Evolutionary conservation across 495 filamentous ascomycete genomes (phyloP).

Genomic region (Amphirosellinia nigrospora): DNA sequence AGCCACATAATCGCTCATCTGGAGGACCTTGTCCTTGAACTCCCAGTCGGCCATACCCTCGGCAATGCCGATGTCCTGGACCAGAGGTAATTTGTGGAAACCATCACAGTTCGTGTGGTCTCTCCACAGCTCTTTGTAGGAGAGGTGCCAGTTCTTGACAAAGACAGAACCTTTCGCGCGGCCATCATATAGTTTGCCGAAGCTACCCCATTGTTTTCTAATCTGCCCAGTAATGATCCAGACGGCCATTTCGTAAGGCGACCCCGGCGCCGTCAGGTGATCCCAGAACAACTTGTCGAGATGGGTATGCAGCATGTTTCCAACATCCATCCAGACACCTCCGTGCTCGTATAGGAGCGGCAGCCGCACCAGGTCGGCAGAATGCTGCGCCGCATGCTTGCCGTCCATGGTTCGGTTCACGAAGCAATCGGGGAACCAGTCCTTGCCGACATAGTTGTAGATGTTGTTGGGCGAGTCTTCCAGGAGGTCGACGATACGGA

Average conservation of each 20-base stretch:
- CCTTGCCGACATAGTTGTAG: constrained; percentile 35
- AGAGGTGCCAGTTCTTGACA: constrained; percentile 45
- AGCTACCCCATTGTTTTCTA: constrained; percentile 33
- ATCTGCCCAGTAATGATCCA: constrained; percentile 39
- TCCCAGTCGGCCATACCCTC: constrained; percentile 31
- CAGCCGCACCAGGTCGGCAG: constrained; percentile 46
- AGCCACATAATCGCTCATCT: constrained; percentile 40
- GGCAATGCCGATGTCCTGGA: constrained; percentile 35
- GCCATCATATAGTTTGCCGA: constrained; percentile 51
- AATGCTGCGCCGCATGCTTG: constrained; percentile 41
- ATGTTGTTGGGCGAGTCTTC: constrained; percentile 36
- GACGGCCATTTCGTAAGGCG: constrained; percentile 44
- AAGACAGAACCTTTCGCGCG: constrained; percentile 41
- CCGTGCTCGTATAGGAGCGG: constrained; percentile 47
- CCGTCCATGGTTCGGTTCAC: constrained; percentile 44
- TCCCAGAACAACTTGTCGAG: constrained; percentile 50
- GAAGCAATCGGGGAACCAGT: constrained; percentile 43
- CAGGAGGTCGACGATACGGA: constrained; percentile 37
- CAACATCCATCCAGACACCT: constrained; percentile 52
- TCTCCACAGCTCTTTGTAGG: constrained; percentile 44
- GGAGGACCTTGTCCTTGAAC: constrained; percentile 22
- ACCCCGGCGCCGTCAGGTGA: constrained; percentile 40
- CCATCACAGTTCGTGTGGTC: constrained; percentile 36
- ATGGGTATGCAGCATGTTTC: constrained; percentile 43
- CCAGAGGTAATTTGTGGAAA: constrained; percentile 40